phyloP scores from a whole-genome alignment of 1,284 basidiomycete species.

The Retiboletus fuscus region DNA sequence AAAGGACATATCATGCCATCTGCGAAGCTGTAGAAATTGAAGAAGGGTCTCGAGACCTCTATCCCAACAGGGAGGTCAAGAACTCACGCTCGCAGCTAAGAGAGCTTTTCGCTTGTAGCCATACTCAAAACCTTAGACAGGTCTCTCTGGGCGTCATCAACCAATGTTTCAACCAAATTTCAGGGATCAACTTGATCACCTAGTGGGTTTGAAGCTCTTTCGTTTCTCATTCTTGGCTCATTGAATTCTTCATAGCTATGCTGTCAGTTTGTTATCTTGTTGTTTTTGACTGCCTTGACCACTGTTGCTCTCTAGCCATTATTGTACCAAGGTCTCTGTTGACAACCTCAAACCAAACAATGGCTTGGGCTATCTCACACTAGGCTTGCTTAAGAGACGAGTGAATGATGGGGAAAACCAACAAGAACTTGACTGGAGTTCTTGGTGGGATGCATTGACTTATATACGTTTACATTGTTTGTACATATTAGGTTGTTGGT shows the following conservation, averaged over 20 bases:
- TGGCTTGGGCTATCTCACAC: too few species aligned
- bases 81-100: slow-evolving; percentile 38
- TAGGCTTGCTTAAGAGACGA: too few species aligned
- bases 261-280: slow-evolving; percentile 44
- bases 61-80: slow-evolving; percentile 24
- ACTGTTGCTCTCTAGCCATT: slow-evolving; percentile 56
- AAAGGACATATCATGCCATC: slow-evolving; percentile 67
- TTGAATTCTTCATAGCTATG: slow-evolving; percentile 41
- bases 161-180: slow-evolving; percentile 80
- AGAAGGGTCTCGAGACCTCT: slow-evolving; percentile 29
- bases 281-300: slow-evolving; percentile 5
- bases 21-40: slow-evolving; percentile 63
- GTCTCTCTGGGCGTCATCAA: slow-evolving; percentile 67
- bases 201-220: slow-evolving; percentile 56
- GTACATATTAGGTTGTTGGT: too few species aligned
- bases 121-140: slow-evolving; percentile 73
- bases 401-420: too few species aligned
- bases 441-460: too few species aligned
- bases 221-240: slow-evolving; percentile 15
- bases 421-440: too few species aligned
- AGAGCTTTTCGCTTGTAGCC: slow-evolving; percentile 70
- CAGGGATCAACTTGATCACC: slow-evolving; percentile 70
- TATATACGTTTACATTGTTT: too few species aligned
- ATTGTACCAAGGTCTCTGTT: slow-evolving; percentile 68
- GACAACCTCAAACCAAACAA: too few species aligned